A percentile compares a stretch with the other conserved stretches of the same genome.
phyloP scores from a whole-genome alignment of 805 yeast genomes.

The Maudiozyma barnettii region DNA sequence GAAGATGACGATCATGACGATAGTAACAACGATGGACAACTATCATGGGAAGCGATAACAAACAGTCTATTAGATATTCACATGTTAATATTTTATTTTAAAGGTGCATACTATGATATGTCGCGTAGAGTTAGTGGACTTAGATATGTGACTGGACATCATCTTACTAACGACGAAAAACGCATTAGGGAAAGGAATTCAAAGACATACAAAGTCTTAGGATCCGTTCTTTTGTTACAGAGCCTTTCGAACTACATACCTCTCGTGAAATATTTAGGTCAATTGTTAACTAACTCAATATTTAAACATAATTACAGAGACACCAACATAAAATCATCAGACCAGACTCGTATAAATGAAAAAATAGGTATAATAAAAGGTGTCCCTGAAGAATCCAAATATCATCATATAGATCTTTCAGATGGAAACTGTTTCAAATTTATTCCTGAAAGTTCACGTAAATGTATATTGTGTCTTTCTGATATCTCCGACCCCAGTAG shows the following conservation, averaged over 20 bases:
- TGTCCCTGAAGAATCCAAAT: constrained; percentile 9
- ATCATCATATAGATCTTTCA: constrained; percentile 39
- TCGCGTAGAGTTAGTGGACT: constrained; percentile 72
- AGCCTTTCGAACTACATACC: constrained; percentile 34
- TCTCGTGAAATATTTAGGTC: background rate
- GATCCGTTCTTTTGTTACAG: constrained; percentile 49
- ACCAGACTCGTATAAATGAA: background rate
- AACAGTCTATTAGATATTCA: constrained; percentile 57
- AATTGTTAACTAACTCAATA: background rate
- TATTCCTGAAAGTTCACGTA: constrained; percentile 59
- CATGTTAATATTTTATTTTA: constrained; percentile 71
- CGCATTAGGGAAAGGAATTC: constrained; percentile 29
- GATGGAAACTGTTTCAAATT: constrained; percentile 52
- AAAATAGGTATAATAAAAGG: background rate
- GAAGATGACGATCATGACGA: constrained; percentile 1
- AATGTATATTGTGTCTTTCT: constrained; percentile 77
- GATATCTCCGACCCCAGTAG: constrained; percentile 74
- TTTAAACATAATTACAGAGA: background rate
- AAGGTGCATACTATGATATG: constrained; percentile 71
- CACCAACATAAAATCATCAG: no score
- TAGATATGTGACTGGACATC: constrained; percentile 67
- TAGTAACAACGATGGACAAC: no score
- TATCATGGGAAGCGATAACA: constrained; percentile 29
- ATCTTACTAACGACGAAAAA: constrained; percentile 31
- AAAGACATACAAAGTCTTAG: constrained; percentile 63